phyloP scores from a whole-genome alignment of 805 yeast species.

The Cyberlindnera veronae region DNA sequence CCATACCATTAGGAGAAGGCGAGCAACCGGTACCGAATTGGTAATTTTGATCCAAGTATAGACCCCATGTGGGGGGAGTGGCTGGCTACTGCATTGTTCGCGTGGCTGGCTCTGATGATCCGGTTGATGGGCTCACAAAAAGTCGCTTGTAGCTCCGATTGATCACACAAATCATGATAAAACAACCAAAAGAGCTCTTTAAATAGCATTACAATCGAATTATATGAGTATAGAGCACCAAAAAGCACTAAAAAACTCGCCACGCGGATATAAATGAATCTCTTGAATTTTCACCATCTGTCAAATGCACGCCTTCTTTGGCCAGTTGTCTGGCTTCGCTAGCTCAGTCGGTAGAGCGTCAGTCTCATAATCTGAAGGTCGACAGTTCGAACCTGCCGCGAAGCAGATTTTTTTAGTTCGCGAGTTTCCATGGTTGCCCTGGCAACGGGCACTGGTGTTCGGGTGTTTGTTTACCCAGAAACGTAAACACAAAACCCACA shows the following conservation, averaged over 20 bases:
- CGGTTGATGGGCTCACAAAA: neutral
- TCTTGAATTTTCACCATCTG: too few species aligned
- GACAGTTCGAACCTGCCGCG: constrained; percentile 54
- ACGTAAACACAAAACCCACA: constrained; percentile 15
- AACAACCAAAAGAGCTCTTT: neutral
- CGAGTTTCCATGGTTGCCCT: constrained; percentile 1
- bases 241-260: too few species aligned
- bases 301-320: neutral
- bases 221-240: too few species aligned
- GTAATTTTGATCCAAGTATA: neutral
- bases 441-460: constrained; percentile 9
- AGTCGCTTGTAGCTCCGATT: neutral
- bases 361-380: constrained; percentile 57
- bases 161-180: neutral
- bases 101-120: neutral
- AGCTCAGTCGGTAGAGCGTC: constrained; percentile 59
- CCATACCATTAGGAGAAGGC: neutral
- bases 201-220: too few species aligned
- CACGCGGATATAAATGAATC: too few species aligned
- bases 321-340: constrained; percentile 35
- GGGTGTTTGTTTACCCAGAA: constrained; percentile 4
- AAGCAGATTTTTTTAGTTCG: constrained; percentile 34
- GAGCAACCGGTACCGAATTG: neutral
- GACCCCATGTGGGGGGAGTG: neutral
- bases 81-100: too few species aligned